Conservation (phyloP, 306 rosid genomes). For the Rosa chinensis region DNA sequence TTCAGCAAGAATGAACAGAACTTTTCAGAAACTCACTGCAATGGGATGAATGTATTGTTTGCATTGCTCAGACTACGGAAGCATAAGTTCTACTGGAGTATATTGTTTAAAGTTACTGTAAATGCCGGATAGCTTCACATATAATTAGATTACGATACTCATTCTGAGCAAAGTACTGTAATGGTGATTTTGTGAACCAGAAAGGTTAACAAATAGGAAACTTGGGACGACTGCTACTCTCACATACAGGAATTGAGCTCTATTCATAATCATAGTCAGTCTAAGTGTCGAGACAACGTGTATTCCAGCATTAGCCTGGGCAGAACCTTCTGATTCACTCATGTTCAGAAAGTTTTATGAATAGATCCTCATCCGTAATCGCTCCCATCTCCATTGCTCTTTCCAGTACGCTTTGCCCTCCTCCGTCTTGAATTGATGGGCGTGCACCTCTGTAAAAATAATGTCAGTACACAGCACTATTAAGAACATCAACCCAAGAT, state of each 20-base stretch:
- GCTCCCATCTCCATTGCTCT: constrained; percentile 99
- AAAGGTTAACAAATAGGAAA: background rate
- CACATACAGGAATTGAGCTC: background rate
- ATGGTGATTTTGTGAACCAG: background rate
- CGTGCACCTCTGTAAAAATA: constrained; percentile 67
- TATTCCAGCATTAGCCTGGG: background rate
- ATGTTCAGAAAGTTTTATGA: constrained; percentile 63
- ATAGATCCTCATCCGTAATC: constrained; percentile 85
- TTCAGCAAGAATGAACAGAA: background rate
- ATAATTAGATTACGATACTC: background rate
- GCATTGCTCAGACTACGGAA: background rate
- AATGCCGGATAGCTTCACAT: background rate
- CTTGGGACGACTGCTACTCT: background rate
- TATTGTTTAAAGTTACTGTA: background rate
- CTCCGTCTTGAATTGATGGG: constrained; percentile 75
- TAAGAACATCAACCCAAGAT: background rate
- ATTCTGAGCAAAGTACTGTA: background rate
- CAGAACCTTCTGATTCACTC: constrained; percentile 27
- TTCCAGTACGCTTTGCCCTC: constrained; percentile 74
- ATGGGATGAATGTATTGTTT: background rate
- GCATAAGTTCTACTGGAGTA: background rate
- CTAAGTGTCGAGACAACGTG: background rate
- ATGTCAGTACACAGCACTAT: constrained; percentile 20
- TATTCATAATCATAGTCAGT: background rate
- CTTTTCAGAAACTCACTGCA: background rate